These are phyloP conservation scores for Hirsutella minnesotensis DNA, from an alignment of 2,329 filamentous ascomycete genomes.

Conservation along the genomic window DNA sequence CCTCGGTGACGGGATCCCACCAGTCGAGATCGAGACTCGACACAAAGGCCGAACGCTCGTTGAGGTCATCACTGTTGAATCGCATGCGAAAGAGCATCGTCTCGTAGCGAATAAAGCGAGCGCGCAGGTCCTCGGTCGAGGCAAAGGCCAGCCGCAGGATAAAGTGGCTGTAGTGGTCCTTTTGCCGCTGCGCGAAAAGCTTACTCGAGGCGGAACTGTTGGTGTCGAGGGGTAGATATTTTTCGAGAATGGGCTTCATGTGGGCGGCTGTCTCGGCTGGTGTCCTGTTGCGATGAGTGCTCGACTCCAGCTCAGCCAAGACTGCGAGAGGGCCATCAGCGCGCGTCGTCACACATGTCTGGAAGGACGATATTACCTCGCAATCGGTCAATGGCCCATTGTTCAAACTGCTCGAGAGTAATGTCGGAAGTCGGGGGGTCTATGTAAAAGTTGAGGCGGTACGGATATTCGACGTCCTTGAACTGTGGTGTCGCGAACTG, in stretches of 20 bases:
- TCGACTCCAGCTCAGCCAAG: constrained; percentile 81
- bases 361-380: constrained; percentile 44
- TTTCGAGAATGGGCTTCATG: constrained; percentile 78
- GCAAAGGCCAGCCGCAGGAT: constrained; percentile 90
- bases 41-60: constrained; percentile 67
- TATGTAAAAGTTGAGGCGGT: constrained; percentile 86
- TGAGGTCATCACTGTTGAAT: constrained; percentile 62
- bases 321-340: constrained; percentile 33
- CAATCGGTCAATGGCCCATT: constrained; percentile 92
- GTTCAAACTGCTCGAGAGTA: constrained; percentile 92
- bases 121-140: constrained; percentile 77
- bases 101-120: constrained; percentile 77
- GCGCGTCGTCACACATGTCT: neutral
- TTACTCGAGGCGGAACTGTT: constrained; percentile 52
- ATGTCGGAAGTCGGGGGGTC: constrained; percentile 86
- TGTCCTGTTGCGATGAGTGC: constrained; percentile 84
- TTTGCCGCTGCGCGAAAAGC: constrained; percentile 66
- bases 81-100: constrained; percentile 79
- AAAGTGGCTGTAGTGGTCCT: constrained; percentile 97
- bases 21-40: constrained; percentile 68
- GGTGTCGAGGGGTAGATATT: constrained; percentile 69
- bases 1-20: constrained; percentile 75
- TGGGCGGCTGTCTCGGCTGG: constrained; percentile 71
- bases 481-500: constrained; percentile 73
- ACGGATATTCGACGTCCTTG: constrained; percentile 67